phyloP scores from a whole-genome alignment of 2,329 filamentous ascomycete species.

The Hirsutella rhossiliensis region DNA sequence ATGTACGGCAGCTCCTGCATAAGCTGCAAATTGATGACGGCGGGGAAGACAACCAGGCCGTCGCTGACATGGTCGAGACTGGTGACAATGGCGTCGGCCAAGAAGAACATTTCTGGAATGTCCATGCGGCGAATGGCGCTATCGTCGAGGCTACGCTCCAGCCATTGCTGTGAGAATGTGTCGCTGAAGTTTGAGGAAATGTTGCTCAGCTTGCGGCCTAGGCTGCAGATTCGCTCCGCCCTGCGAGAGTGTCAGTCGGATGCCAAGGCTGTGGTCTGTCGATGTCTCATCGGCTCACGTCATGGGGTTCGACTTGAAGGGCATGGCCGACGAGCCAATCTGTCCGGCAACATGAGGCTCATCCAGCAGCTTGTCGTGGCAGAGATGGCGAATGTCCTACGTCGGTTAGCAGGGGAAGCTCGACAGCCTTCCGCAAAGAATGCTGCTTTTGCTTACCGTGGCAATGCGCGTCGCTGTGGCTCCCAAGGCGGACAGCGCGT shows the following conservation, averaged over 20 bases:
- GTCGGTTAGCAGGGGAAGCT: neutral
- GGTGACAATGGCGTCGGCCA: slow-evolving; percentile 56
- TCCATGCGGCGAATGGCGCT: slow-evolving; percentile 54
- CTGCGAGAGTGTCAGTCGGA: neutral
- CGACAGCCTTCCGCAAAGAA: neutral
- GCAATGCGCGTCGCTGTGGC: slow-evolving; percentile 42
- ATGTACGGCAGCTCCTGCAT: slow-evolving; percentile 79
- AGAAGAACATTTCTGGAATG: slow-evolving; percentile 55
- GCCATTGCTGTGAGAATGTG: slow-evolving; percentile 19
- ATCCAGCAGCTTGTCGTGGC: slow-evolving; percentile 61
- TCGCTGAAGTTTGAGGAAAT: slow-evolving; percentile 21
- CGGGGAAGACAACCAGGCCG: slow-evolving; percentile 69
- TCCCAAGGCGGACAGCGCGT: slow-evolving; percentile 68
- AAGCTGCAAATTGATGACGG: slow-evolving; percentile 54
- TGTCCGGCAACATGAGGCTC: slow-evolving; percentile 66
- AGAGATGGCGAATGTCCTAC: slow-evolving; percentile 45
- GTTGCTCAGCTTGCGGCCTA: slow-evolving; percentile 29
- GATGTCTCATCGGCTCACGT: neutral
- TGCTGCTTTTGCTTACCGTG: neutral
- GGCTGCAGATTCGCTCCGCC: slow-evolving; percentile 6
- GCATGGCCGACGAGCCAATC: slow-evolving; percentile 46
- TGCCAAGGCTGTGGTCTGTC: neutral
- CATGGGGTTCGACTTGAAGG: slow-evolving; percentile 12
- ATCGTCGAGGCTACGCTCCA: slow-evolving; percentile 71
- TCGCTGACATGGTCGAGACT: slow-evolving; percentile 55